Evolutionary conservation across 805 yeast genomes (phyloP).

Genomic region (Candida railenensis): DNA sequence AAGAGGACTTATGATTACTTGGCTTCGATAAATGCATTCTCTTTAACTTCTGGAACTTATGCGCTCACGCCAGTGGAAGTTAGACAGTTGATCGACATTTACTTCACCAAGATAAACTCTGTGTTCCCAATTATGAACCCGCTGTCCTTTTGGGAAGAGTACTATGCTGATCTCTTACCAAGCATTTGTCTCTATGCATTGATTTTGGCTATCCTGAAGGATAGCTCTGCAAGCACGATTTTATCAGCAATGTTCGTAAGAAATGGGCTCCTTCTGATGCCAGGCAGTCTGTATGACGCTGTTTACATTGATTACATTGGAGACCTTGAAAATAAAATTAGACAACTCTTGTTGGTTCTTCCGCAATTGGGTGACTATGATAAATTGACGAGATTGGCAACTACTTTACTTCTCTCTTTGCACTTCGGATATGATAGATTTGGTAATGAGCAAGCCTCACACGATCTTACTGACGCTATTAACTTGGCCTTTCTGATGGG

Average conservation of each 20-base stretch:
- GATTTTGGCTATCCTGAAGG: slow-evolving; percentile 27
- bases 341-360: slow-evolving; percentile 28
- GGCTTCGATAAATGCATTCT: slow-evolving; percentile 28
- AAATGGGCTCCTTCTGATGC: slow-evolving; percentile 1
- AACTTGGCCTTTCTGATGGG: slow-evolving; percentile 24
- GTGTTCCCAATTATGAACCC: slow-evolving; percentile 32
- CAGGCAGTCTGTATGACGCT: neutral
- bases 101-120: slow-evolving; percentile 31
- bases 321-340: slow-evolving; percentile 28
- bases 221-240: slow-evolving; percentile 25
- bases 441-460: slow-evolving; percentile 30
- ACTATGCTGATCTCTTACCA: slow-evolving; percentile 16
- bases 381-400: slow-evolving; percentile 17
- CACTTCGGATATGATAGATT: slow-evolving; percentile 24
- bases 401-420: slow-evolving; percentile 19
- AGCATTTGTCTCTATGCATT: slow-evolving; percentile 24
- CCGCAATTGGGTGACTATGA: slow-evolving; percentile 33
- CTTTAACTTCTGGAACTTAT: slow-evolving; percentile 22
- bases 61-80: slow-evolving; percentile 18
- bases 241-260: slow-evolving; percentile 18
- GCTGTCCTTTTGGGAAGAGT: slow-evolving; percentile 26
- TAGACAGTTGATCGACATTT: slow-evolving; percentile 21
- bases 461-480: slow-evolving; percentile 29
- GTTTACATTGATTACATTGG: slow-evolving; percentile 16
- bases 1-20: slow-evolving; percentile 16